Percentiles rank a stretch among this genome's conserved stretches.
These are phyloP conservation scores for Carallia brachiata DNA, from an alignment of 345 rosid species.

Conservation along the genomic window DNA sequence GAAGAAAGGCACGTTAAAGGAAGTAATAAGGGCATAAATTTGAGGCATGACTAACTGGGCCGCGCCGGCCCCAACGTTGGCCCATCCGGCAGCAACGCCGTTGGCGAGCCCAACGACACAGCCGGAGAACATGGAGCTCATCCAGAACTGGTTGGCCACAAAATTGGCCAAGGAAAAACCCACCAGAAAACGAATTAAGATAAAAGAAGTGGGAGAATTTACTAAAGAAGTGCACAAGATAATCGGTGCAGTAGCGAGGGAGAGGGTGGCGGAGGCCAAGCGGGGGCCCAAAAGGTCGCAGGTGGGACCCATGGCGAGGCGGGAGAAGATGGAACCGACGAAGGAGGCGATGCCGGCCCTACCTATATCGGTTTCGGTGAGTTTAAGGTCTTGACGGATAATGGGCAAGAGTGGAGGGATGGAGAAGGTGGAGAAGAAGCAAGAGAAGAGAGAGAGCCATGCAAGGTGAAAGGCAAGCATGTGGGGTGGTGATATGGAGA, in stretches of 20 bases:
- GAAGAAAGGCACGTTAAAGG: slow-evolving; percentile 25
- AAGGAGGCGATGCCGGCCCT: slow-evolving; percentile 72
- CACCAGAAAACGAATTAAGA: slow-evolving; percentile 57
- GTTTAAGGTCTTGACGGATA: slow-evolving; percentile 57
- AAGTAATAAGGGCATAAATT: slow-evolving; percentile 29
- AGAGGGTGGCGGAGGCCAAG: slow-evolving; percentile 58
- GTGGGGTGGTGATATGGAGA: slow-evolving; percentile 61
- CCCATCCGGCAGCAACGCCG: slow-evolving; percentile 84
- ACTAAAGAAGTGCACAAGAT: slow-evolving; percentile 51
- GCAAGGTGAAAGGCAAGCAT: slow-evolving; percentile 79
- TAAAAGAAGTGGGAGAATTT: slow-evolving; percentile 51
- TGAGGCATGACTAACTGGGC: slow-evolving; percentile 80
- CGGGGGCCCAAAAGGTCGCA: slow-evolving; percentile 78
- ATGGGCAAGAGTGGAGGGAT: slow-evolving; percentile 78
- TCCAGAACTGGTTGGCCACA: slow-evolving; percentile 89
- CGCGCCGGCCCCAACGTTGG: slow-evolving; percentile 63
- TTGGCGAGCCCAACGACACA: slow-evolving; percentile 71
- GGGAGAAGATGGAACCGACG: slow-evolving; percentile 75
- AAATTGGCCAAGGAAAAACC: slow-evolving; percentile 79
- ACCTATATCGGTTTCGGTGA: slow-evolving; percentile 48
- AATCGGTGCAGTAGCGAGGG: slow-evolving; percentile 61
- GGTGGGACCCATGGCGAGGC: slow-evolving; percentile 79
- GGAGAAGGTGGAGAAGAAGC: slow-evolving; percentile 88
- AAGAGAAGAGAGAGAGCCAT: slow-evolving; percentile 80
- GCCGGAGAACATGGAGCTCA: slow-evolving; percentile 81